Percentiles rank a stretch among this genome's conserved stretches.
phyloP scores from a whole-genome alignment of 305 asterid species.

The Fraxinus angustifolia region DNA sequence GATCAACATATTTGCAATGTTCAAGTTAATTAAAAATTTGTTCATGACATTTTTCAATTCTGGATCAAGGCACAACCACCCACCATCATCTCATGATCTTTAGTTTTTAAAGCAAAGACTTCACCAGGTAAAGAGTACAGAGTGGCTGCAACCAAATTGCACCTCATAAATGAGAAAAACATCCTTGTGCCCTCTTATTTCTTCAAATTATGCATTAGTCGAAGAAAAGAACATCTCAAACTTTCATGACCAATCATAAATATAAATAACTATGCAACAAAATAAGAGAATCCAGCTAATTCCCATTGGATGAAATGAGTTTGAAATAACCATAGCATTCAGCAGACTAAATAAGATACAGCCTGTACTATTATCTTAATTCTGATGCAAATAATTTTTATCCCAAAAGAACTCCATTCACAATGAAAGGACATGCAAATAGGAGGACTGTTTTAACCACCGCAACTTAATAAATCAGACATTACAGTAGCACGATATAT shows the following conservation, averaged over 20 bases:
- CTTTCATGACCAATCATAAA: background rate
- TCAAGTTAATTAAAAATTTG: background rate
- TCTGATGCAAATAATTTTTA: background rate
- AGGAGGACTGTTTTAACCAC: slow-evolving; percentile 9
- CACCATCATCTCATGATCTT: background rate
- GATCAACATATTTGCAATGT: background rate
- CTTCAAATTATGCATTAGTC: background rate
- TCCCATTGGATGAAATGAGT: background rate
- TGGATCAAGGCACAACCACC: background rate
- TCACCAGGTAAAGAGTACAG: background rate
- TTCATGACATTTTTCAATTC: slow-evolving; percentile 4
- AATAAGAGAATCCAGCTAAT: slow-evolving; percentile 8
- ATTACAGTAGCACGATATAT: slow-evolving; percentile 11
- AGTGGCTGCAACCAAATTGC: background rate
- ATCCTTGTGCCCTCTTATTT: background rate
- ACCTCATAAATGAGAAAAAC: background rate
- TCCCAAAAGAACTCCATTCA: background rate
- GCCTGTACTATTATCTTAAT: background rate
- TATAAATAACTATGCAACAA: slow-evolving; percentile 2
- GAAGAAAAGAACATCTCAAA: background rate
- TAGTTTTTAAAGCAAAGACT: slow-evolving; percentile 1
- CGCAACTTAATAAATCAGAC: background rate
- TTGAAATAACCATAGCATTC: background rate
- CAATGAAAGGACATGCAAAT: slow-evolving; percentile 22
- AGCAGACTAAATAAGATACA: slow-evolving; percentile 1